A percentile compares a stretch with the other conserved stretches of the same genome.
Evolutionary conservation across 1,284 basidiomycete species (phyloP).

Genomic region (Gastroboletus turbinatus): DNA sequence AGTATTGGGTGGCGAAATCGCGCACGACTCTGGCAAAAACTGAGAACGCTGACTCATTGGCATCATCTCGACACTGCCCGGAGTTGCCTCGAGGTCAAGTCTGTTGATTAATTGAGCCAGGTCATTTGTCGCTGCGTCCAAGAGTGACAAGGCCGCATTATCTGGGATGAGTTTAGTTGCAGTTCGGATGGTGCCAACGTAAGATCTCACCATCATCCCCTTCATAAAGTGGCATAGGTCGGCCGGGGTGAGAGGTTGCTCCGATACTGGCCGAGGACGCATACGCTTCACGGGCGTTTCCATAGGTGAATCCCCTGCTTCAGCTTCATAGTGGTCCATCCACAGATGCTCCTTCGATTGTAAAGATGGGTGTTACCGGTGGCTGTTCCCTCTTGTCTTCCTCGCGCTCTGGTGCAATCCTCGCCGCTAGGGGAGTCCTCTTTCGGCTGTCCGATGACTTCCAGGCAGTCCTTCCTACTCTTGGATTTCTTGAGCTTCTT

Average conservation of each 20-base stretch:
- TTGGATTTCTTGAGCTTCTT: constrained; percentile 32
- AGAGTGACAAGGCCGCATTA: constrained; percentile 61
- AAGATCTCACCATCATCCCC: constrained; percentile 43
- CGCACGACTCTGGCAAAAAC: background rate
- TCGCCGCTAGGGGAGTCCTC: constrained; percentile 46
- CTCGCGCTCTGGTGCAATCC: constrained; percentile 23
- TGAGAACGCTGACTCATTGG: constrained; percentile 37
- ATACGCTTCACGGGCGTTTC: constrained; percentile 53
- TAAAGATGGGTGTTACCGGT: constrained; percentile 40
- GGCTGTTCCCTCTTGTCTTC: constrained; percentile 3
- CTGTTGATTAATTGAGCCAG: constrained; percentile 72
- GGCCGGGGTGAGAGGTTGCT: constrained; percentile 53
- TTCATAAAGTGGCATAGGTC: constrained; percentile 54
- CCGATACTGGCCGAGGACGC: constrained; percentile 59
- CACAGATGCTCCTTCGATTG: constrained; percentile 50
- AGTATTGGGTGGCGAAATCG: background rate
- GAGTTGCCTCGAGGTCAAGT: constrained; percentile 73
- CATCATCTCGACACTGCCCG: constrained; percentile 50
- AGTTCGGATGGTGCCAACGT: background rate
- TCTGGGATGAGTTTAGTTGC: constrained; percentile 15
- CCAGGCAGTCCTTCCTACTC: constrained; percentile 24
- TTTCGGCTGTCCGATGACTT: constrained; percentile 43
- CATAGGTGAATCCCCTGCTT: constrained; percentile 2
- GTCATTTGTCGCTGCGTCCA: constrained; percentile 76
- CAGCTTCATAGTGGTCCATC: constrained; percentile 43